Base-by-base conservation (phyloP, 352 stramenopile genomes). In the Hyphochytrium catenoides region DNA sequence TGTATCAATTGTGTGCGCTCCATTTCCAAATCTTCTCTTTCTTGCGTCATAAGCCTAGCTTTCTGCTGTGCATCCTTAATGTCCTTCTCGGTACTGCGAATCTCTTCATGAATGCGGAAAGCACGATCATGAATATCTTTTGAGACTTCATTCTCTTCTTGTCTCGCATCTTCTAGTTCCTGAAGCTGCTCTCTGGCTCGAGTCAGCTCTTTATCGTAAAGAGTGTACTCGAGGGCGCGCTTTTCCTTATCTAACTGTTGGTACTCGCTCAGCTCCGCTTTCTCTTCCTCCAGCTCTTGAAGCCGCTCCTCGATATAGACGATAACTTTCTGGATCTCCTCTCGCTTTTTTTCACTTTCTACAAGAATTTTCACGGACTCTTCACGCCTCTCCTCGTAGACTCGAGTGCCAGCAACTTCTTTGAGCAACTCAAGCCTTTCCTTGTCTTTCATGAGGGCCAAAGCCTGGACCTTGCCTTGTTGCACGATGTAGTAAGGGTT, bases 401-500 rank as follows among this genome's bases (percentile, higher is more conserved):
- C 86, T 46, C 88, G 95, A 0, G 89, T 97, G 25, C 88, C 90
- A 1, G 88, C 88, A 0, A 99, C 87, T 57, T 98, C 81, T 56
- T 98, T 97, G 3, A 99, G 64, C 32, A 99, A 56, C 38, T 93
- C 72, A 3, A 99, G 57, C 22, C 93, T 66, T 49, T 98, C 84
- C 2, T 53, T 51, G 56, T 99, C 91, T n/a, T 79, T 86, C 91
- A 98, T 98, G 21, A 94, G 66, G 21, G 86, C 93, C 14, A 99
- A 52, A 7, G 79, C 76, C 44, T 95, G 95, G 15, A 99, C 90
- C 46, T 98, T 98, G 20, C 93, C 93, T 57, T 99, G 93, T 53
- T 99, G 84, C 27, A 99, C 91, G 46, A 99, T 99, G 51, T 98
- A 99, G 59, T 98, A 99, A n/a, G 93, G 93, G 56, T 99, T 99